A percentile compares a stretch with the other conserved stretches of the same genome.
Evolutionary conservation across 2,329 filamentous ascomycete species (phyloP).

Genomic region (Microcera coccophila): DNA sequence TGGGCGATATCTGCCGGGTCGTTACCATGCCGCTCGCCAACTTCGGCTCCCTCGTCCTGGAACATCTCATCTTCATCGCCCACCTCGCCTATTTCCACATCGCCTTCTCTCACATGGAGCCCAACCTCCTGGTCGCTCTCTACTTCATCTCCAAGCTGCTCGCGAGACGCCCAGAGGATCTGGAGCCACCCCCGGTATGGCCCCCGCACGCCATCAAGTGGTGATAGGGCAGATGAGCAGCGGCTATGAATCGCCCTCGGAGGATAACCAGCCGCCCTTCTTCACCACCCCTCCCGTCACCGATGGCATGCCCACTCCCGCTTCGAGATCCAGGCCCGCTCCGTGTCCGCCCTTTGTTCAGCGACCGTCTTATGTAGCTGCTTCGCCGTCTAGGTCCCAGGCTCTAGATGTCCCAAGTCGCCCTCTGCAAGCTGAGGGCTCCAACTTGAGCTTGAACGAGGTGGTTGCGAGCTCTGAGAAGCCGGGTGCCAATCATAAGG

Average conservation of each 20-base stretch:
- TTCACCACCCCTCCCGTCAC: slow-evolving; percentile 20
- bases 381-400: slow-evolving; percentile 7
- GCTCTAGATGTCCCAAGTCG: background rate
- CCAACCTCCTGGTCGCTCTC: slow-evolving; percentile 42
- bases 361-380: slow-evolving; percentile 16
- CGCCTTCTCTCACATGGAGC: slow-evolving; percentile 47
- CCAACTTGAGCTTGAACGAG: slow-evolving; percentile 28
- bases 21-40: slow-evolving; percentile 47
- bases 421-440: background rate
- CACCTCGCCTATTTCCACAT: slow-evolving; percentile 52
- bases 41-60: slow-evolving; percentile 48
- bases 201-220: slow-evolving; percentile 30
- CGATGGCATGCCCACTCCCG: background rate
- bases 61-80: slow-evolving; percentile 51
- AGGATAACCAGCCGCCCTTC: slow-evolving; percentile 30
- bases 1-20: background rate
- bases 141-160: slow-evolving; percentile 49
- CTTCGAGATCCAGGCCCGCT: slow-evolving; percentile 4
- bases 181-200: slow-evolving; percentile 38
- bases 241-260: slow-evolving; percentile 38
- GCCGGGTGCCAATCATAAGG: slow-evolving; percentile 23
- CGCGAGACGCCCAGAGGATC: slow-evolving; percentile 45
- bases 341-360: slow-evolving; percentile 15
- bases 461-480: slow-evolving; percentile 33
- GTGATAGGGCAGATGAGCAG: slow-evolving; percentile 21